Percentiles rank a stretch among this genome's conserved stretches.
Evolutionary conservation across 371 early-diverging fungal genomes (phyloP).

Genomic region (Lichtheimia ornata): DNA sequence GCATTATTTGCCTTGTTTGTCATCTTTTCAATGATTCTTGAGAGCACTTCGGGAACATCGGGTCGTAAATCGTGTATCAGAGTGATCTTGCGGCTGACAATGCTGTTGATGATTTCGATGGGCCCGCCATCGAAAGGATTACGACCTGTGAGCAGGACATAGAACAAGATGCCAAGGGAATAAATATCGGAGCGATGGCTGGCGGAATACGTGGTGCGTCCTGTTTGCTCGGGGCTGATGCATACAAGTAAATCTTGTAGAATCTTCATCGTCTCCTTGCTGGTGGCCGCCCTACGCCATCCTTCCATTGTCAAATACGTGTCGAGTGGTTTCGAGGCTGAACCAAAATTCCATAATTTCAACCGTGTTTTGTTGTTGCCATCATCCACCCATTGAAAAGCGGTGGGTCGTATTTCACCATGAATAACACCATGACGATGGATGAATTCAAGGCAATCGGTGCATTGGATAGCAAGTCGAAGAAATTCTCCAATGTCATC

Average conservation of each 20-base stretch:
- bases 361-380: conserved; percentile 23
- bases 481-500: conserved; percentile 45
- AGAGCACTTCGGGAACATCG: conserved; percentile 52
- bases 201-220: conserved; percentile 55
- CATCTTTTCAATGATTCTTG: conserved; percentile 57
- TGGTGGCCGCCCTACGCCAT: conserved; percentile 41
- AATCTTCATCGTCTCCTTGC: conserved; percentile 29
- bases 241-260: conserved; percentile 24
- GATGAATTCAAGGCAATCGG: conserved; percentile 45
- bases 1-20: conserved; percentile 47
- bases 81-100: conserved; percentile 49
- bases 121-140: conserved; percentile 59
- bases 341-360: conserved; percentile 45
- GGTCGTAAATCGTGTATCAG: conserved; percentile 48
- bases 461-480: conserved; percentile 45
- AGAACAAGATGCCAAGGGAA: conserved; percentile 55
- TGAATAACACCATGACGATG: conserved; percentile 43
- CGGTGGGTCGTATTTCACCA: conserved; percentile 39
- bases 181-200: conserved; percentile 62
- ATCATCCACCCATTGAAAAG: conserved; percentile 44
- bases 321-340: conserved; percentile 36
- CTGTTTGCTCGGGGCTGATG: conserved; percentile 57
- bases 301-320: conserved; percentile 43
- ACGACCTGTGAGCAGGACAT: conserved; percentile 51
- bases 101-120: conserved; percentile 55